phyloP scores from a whole-genome alignment of 495 filamentous ascomycete species.

The Bombardia bombarda region DNA sequence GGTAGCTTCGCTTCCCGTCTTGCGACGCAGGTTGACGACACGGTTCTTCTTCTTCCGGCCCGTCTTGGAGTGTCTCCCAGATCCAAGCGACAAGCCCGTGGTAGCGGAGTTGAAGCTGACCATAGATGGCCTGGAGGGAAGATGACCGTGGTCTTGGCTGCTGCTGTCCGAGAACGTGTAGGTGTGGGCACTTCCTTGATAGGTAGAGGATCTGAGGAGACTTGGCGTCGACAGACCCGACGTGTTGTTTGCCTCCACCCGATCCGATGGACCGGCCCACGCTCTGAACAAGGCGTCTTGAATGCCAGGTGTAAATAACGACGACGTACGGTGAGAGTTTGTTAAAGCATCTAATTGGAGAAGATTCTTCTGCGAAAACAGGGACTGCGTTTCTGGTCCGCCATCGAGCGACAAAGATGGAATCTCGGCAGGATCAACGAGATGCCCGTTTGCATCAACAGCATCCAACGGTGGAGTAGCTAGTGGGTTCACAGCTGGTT shows the following conservation, averaged over 20 bases:
- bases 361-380: conserved; percentile 89
- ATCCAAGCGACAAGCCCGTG: conserved; percentile 57
- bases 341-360: conserved; percentile 66
- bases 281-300: conserved; percentile 81
- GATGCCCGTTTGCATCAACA: conserved; percentile 67
- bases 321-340: conserved; percentile 78
- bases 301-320: conserved; percentile 77
- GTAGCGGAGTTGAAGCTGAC: conserved; percentile 40
- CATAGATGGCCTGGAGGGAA: conserved; percentile 40
- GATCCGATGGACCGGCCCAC: conserved; percentile 77
- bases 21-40: conserved; percentile 81
- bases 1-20: conserved; percentile 45
- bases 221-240: conserved; percentile 45
- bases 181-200: conserved; percentile 50
- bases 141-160: conserved; percentile 38
- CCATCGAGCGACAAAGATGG: conserved; percentile 68
- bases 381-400: conserved; percentile 64
- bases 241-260: conserved; percentile 49
- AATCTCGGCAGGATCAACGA: conserved; percentile 63
- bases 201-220: conserved; percentile 54
- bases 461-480: conserved; percentile 71
- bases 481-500: conserved; percentile 64
- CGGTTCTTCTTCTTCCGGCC: conserved; percentile 80
- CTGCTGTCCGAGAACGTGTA: conserved; percentile 54
- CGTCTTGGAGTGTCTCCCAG: conserved; percentile 57